phyloP scores from a whole-genome alignment of 2,329 filamentous ascomycete genomes.

The Ophiostoma piceae region DNA sequence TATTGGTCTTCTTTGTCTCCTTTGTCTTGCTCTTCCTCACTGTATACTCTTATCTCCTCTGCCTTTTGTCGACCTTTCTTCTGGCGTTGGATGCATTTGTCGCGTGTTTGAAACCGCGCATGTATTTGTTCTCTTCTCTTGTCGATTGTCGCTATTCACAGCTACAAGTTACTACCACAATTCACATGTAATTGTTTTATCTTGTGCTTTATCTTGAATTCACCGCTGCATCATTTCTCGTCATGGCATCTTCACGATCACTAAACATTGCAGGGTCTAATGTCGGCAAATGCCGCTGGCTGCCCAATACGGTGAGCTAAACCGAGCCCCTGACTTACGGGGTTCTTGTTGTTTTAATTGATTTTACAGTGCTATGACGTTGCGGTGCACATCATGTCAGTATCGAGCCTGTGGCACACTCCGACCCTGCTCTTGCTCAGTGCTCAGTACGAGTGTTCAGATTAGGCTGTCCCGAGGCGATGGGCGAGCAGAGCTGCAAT shows the following conservation, averaged over 20 bases:
- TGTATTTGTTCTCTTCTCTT: background rate
- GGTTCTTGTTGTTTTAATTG: too few relatives aligned
- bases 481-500: background rate
- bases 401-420: background rate
- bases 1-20: background rate
- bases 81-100: conserved; percentile 10
- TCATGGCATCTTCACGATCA: background rate
- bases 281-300: background rate
- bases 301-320: background rate
- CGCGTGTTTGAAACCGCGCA: background rate
- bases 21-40: background rate
- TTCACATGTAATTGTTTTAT: background rate
- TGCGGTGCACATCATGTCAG: background rate
- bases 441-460: background rate
- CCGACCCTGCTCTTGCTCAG: background rate
- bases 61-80: background rate
- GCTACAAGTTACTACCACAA: too few relatives aligned
- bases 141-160: background rate
- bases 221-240: too few relatives aligned
- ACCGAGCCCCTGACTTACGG: background rate
- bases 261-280: background rate
- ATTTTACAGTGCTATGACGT: background rate
- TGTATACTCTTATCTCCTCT: background rate
- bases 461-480: background rate
- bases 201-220: background rate